A percentile compares a stretch with the other conserved stretches of the same genome.
Conservation (phyloP, 1,139 yeast species). For the Candida sp. region DNA sequence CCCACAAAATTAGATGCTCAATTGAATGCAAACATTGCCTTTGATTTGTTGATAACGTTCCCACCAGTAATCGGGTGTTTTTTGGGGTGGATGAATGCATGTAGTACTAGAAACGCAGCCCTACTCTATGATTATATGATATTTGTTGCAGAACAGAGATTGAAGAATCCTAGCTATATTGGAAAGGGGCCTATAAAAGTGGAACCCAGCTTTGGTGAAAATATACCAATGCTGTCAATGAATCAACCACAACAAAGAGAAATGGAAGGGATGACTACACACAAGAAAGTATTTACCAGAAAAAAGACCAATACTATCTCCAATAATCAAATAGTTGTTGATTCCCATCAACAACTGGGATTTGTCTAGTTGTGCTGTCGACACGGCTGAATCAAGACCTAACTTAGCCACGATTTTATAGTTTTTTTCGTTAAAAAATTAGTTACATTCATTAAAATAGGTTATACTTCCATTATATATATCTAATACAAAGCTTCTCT, state of each 20-base stretch:
- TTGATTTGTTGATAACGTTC: constrained; percentile 71
- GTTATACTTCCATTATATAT: no score
- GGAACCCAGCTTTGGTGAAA: constrained; percentile 6
- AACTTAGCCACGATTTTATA: no score
- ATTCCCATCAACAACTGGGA: constrained; percentile 27
- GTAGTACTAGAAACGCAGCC: constrained; percentile 90
- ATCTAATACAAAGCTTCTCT: no score
- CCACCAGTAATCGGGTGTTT: constrained; percentile 79
- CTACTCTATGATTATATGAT: constrained; percentile 53
- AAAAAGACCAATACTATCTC: no score
- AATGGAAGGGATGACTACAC: no score
- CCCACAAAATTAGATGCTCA: constrained; percentile 61
- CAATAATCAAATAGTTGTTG: constrained; percentile 16
- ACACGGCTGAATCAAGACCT: no score
- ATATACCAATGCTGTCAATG: background rate
- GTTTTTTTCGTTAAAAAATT: no score
- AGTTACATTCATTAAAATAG: no score
- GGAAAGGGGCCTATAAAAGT: constrained; percentile 15
- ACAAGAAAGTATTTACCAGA: no score
- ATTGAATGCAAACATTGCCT: constrained; percentile 67
- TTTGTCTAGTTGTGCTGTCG: no score
- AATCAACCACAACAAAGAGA: constrained; percentile 4
- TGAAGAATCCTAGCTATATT: constrained; percentile 16
- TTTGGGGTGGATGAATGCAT: constrained; percentile 76
- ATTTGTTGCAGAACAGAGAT: constrained; percentile 32